Evolutionary conservation across 352 stramenopile genomes (phyloP).

Genomic region (Pythium chondricola): DNA sequence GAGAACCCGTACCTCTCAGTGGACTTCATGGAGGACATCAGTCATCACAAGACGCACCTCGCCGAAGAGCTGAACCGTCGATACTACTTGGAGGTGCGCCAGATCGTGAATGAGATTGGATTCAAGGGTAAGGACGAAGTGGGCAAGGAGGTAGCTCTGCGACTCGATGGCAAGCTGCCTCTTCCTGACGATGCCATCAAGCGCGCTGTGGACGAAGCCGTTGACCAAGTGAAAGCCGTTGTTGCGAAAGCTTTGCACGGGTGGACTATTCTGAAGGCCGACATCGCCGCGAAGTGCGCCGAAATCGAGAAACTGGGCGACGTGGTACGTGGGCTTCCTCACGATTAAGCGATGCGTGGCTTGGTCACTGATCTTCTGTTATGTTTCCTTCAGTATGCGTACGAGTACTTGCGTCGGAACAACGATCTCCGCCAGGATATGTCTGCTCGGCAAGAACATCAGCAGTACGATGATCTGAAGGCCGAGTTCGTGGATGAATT

Average conservation of each 20-base stretch:
- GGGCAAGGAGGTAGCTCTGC: constrained; percentile 46
- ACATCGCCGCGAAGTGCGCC: constrained; percentile 51
- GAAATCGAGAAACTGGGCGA: constrained; percentile 74
- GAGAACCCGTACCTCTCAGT: constrained; percentile 28
- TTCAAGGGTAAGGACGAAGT: constrained; percentile 58
- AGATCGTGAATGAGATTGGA: constrained; percentile 65
- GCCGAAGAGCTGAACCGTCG: constrained; percentile 61
- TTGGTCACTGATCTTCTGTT: no score
- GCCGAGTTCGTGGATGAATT: constrained; percentile 51
- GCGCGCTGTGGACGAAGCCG: constrained; percentile 40
- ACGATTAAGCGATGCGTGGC: no score
- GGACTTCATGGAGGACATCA: constrained; percentile 48
- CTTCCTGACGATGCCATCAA: constrained; percentile 65
- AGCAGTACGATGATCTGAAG: constrained; percentile 56
- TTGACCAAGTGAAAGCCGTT: constrained; percentile 41
- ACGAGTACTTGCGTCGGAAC: constrained; percentile 67
- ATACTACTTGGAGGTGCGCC: constrained; percentile 73
- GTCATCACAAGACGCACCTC: constrained; percentile 58
- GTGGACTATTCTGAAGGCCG: constrained; percentile 64
- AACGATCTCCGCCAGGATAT: constrained; percentile 51
- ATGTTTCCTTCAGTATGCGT: constrained; percentile 39
- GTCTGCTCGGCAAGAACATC: constrained; percentile 44
- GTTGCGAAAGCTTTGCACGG: constrained; percentile 54
- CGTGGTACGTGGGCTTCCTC: constrained; percentile 66
- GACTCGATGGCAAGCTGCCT: constrained; percentile 65